Evolutionary conservation across 148 eudicot genomes (phyloP).

Genomic region (Rhododendron griersonianum): DNA sequence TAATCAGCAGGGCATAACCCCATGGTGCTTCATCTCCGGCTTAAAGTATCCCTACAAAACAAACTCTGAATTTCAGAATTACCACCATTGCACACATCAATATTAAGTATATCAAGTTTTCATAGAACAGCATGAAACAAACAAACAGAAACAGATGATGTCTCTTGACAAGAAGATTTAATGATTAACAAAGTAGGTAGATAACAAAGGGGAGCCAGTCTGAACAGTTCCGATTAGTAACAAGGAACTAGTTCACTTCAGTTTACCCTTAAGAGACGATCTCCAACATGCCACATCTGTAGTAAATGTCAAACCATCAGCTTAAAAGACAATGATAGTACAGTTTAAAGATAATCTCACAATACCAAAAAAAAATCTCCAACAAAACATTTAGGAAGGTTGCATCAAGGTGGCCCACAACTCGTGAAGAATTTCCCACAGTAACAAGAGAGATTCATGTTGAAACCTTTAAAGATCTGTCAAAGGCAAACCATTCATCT

Average conservation of each 20-base stretch:
- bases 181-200: not conserved
- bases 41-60: slow-evolving; percentile 8
- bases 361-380: slow-evolving; percentile 9
- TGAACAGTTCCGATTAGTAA: not conserved
- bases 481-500: slow-evolving; percentile 28
- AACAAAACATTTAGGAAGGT: slow-evolving; percentile 17
- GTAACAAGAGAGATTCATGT: slow-evolving; percentile 23
- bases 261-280: slow-evolving; percentile 2
- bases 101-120: not conserved
- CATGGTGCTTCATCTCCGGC: not conserved
- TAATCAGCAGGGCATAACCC: not conserved
- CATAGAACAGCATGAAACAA: not conserved
- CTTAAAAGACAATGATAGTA: not conserved
- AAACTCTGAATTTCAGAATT: not conserved
- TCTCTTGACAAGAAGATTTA: not conserved
- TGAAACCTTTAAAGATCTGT: slow-evolving; percentile 20
- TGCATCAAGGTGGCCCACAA: not conserved
- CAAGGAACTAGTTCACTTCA: not conserved
- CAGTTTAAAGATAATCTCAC: not conserved
- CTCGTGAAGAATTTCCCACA: not conserved
- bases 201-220: not conserved
- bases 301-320: slow-evolving; percentile 4
- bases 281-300: slow-evolving; percentile 10
- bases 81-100: not conserved
- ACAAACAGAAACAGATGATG: not conserved